These are phyloP conservation scores for Cytidiella melzeri DNA, from an alignment of 768 basidiomycete genomes.

Conservation along the genomic window DNA sequence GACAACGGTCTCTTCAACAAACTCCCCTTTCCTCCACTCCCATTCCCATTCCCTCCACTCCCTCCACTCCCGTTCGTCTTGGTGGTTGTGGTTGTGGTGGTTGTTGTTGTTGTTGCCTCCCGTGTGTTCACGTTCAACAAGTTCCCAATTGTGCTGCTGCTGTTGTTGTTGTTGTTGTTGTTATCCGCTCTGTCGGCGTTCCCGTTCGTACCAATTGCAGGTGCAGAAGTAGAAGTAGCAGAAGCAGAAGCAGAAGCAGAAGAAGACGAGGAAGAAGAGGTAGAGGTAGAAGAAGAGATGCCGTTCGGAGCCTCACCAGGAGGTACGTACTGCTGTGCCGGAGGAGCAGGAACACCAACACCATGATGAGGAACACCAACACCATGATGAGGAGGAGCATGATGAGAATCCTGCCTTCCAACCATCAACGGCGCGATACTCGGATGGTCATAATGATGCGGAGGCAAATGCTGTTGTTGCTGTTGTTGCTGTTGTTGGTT, in stretches of 20 bases:
- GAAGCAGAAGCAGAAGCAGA: no score
- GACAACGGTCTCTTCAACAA: slow-evolving; percentile 10
- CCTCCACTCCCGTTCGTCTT: not conserved
- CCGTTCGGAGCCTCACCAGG: no score
- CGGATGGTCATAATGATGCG: slow-evolving; percentile 47
- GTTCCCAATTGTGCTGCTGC: slow-evolving; percentile 6
- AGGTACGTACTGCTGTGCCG: no score
- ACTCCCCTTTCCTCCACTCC: not conserved
- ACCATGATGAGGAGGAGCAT: no score
- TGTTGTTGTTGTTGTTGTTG: no score
- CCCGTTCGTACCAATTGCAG: slow-evolving; percentile 9
- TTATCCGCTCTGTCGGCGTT: slow-evolving; percentile 14
- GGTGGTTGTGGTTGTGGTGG: not conserved
- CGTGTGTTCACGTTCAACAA: slow-evolving; percentile 5
- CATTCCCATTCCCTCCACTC: not conserved
- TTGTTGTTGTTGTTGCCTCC: not conserved
- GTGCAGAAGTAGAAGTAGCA: no score
- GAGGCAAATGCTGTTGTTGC: slow-evolving; percentile 30
- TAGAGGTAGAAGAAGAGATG: no score
- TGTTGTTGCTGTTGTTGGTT: not conserved
- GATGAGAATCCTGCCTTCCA: slow-evolving; percentile 31
- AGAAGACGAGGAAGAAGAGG: no score
- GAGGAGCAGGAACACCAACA: no score
- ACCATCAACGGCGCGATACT: slow-evolving; percentile 42
- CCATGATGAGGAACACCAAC: no score